Percentiles rank a stretch among this genome's conserved stretches.
Conservation (phyloP, 345 rosid species). For the Sonneratia alba region DNA sequence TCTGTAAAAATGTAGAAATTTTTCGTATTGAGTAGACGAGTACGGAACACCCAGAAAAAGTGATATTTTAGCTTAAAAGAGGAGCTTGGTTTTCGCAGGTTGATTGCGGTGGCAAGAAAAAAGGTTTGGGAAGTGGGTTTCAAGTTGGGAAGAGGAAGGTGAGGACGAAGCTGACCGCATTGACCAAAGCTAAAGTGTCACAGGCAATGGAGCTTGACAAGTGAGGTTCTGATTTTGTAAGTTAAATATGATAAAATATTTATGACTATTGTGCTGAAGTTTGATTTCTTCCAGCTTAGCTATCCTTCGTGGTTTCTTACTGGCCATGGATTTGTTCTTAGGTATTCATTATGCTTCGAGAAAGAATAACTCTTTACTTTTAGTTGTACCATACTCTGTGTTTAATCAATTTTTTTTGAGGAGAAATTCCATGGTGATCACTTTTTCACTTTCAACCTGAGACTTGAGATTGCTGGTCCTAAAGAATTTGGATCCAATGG, state of each 20-base stretch:
- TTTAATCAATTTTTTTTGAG: neutral
- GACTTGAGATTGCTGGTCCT: neutral
- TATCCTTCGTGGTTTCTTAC: neutral
- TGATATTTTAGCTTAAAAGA: neutral
- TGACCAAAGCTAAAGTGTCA: constrained; percentile 75
- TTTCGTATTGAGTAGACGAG: neutral
- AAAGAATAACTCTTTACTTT: neutral
- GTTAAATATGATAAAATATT: too few species aligned
- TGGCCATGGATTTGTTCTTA: neutral
- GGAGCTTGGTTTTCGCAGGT: constrained; percentile 32
- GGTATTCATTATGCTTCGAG: neutral
- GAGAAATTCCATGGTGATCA: neutral
- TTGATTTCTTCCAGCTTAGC: neutral
- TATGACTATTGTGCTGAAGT: neutral
- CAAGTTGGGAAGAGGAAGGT: constrained; percentile 77
- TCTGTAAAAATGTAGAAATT: neutral
- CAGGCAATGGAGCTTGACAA: constrained; percentile 95
- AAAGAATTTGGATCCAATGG: neutral
- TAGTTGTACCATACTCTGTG: neutral
- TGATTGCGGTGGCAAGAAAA: constrained; percentile 60
- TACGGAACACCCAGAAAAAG: neutral
- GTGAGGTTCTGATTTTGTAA: constrained; percentile 20
- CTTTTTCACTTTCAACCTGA: too few species aligned
- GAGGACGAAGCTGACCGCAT: constrained; percentile 25
- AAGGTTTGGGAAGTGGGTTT: constrained; percentile 58